A percentile compares a stretch with the other conserved stretches of the same genome.
phyloP scores from a whole-genome alignment of 179 eudicot genomes.

The Nepenthes alata region DNA sequence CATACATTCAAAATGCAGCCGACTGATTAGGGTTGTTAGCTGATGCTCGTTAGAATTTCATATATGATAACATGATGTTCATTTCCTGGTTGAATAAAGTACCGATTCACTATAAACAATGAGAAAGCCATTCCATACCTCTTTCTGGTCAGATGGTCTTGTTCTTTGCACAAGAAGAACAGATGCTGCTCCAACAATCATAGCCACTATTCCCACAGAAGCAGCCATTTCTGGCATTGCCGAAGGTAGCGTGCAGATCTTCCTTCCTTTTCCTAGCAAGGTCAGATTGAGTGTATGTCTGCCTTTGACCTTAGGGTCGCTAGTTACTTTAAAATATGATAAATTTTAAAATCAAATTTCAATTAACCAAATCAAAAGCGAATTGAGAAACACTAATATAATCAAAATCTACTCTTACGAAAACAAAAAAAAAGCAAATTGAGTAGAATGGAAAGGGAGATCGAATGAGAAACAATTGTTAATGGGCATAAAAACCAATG shows the following conservation, averaged over 20 bases:
- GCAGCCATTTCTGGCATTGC: constrained; percentile 62
- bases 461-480: background rate
- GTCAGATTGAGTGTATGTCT: constrained; percentile 5
- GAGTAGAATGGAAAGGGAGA: background rate
- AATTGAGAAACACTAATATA: no score
- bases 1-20: no score
- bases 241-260: constrained; percentile 20
- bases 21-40: no score
- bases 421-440: background rate
- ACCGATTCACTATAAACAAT: no score
- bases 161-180: constrained; percentile 59
- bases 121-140: constrained; percentile 27
- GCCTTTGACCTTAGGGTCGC: constrained; percentile 21
- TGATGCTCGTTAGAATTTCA: no score
- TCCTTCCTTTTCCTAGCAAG: constrained; percentile 18
- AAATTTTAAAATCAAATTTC: background rate
- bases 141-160: constrained; percentile 36
- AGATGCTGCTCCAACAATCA: constrained; percentile 86
- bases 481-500: background rate
- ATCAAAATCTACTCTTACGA: background rate
- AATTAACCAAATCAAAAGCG: no score
- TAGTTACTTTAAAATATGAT: constrained; percentile 26
- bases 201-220: constrained; percentile 72
- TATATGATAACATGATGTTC: no score
- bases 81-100: no score